phyloP scores from a whole-genome alignment of 2,329 filamentous ascomycete genomes.

The Penicillium sp. region DNA sequence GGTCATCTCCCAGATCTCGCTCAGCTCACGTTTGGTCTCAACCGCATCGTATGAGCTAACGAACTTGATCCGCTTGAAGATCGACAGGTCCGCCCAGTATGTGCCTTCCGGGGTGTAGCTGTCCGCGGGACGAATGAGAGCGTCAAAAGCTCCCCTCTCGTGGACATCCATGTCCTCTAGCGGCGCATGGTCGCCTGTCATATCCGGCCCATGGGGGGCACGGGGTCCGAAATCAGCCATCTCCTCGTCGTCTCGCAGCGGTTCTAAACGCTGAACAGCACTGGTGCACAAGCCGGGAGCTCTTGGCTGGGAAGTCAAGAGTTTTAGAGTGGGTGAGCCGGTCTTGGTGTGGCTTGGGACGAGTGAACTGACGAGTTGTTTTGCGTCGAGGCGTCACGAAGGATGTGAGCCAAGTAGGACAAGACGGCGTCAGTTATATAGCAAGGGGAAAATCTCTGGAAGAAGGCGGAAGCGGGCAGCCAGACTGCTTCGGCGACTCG shows the following conservation, averaged over 20 bases:
- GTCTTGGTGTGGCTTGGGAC: slow-evolving; percentile 17
- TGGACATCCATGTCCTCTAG: slow-evolving; percentile 59
- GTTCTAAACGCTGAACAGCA: slow-evolving; percentile 1
- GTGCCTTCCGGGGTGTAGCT: slow-evolving; percentile 79
- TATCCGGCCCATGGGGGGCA: slow-evolving; percentile 55
- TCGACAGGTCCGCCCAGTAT: slow-evolving; percentile 90
- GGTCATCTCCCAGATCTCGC: slow-evolving; percentile 74
- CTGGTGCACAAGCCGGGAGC: slow-evolving; percentile 10
- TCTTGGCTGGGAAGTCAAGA: slow-evolving; percentile 22
- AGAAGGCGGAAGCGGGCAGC: slow-evolving; percentile 19
- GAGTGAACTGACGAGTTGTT: slow-evolving; percentile 9
- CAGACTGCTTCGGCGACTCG: slow-evolving; percentile 23
- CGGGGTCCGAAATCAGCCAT: slow-evolving; percentile 47
- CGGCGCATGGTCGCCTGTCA: slow-evolving; percentile 50
- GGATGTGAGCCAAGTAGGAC: slow-evolving; percentile 30
- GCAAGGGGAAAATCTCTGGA: slow-evolving; percentile 25
- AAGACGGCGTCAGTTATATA: slow-evolving; percentile 26
- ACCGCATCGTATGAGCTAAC: slow-evolving; percentile 73
- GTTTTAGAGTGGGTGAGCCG: slow-evolving; percentile 16
- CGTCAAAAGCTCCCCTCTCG: slow-evolving; percentile 71
- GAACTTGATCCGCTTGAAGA: slow-evolving; percentile 73
- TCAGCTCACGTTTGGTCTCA: slow-evolving; percentile 72
- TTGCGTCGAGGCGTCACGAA: slow-evolving; percentile 25
- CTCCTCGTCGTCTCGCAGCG: slow-evolving; percentile 13
- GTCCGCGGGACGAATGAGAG: slow-evolving; percentile 85